Conservation (phyloP, 768 basidiomycete species). For the Xanthoconium purpureum region DNA sequence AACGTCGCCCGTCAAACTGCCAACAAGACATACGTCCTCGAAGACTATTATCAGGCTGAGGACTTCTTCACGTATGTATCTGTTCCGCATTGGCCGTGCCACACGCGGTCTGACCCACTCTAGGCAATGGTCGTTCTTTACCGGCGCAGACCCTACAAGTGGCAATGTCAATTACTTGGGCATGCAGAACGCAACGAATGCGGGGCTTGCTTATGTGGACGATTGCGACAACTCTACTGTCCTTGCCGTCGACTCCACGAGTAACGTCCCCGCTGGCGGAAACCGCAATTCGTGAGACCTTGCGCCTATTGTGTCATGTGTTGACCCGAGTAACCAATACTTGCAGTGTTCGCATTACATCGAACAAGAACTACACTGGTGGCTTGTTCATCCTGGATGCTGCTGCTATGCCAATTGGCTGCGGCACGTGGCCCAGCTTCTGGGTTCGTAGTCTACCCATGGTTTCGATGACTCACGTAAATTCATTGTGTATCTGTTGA, state of each 20-base stretch:
- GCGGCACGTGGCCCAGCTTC: conserved; percentile 60
- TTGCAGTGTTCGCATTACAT: conserved; percentile 61
- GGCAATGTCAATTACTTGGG: conserved; percentile 63
- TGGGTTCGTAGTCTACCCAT: conserved; percentile 33
- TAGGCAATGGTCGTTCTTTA: conserved; percentile 70
- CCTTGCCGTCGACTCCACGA: conserved; percentile 60
- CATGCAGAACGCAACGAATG: conserved; percentile 43
- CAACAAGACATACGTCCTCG: conserved; percentile 34
- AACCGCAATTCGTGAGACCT: conserved; percentile 50
- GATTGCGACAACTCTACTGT: conserved; percentile 50
- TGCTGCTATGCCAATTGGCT: conserved; percentile 67
- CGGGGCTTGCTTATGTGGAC: conserved; percentile 62
- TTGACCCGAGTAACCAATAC: background rate
- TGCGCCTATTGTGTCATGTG: background rate
- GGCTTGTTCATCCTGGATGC: conserved; percentile 79
- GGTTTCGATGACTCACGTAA: background rate
- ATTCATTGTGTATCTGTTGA: background rate
- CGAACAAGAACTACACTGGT: conserved; percentile 57
- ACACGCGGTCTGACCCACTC: conserved; percentile 3
- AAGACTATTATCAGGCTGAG: conserved; percentile 46
- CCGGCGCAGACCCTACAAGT: conserved; percentile 60
- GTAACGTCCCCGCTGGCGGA: conserved; percentile 45
- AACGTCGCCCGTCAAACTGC: conserved; percentile 20
- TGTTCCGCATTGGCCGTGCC: background rate
- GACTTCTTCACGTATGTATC: conserved; percentile 57